These are phyloP conservation scores for Phytophthora capsici DNA, from an alignment of 352 stramenopile genomes.

Conservation along the genomic window DNA sequence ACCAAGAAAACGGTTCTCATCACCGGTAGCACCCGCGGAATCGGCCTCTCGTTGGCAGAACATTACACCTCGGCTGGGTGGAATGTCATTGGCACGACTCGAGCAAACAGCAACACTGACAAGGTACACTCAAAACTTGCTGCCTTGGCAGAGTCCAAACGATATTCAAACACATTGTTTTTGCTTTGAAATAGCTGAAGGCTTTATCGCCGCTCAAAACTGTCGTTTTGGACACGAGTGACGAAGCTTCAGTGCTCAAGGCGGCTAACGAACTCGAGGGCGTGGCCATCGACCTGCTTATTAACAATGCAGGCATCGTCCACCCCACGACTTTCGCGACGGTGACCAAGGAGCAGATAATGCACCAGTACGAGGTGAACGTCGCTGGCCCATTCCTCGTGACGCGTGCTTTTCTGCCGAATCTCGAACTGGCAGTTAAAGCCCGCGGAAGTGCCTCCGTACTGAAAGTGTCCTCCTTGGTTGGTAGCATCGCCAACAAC, in stretches of 20 bases:
- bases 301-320: conserved; percentile 17
- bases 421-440: conserved; percentile 5
- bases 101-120: conserved; percentile 13
- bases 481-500: conserved; percentile 11
- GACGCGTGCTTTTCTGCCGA: conserved; percentile 5
- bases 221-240: not conserved
- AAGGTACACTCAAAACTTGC: not conserved
- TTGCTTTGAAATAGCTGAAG: not conserved
- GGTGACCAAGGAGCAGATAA: not conserved
- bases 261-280: conserved; percentile 6
- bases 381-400: conserved; percentile 5
- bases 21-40: conserved; percentile 4
- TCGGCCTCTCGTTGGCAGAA: conserved; percentile 9
- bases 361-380: conserved; percentile 14
- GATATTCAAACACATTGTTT: no score
- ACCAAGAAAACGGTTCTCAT: conserved; percentile 14
- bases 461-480: conserved; percentile 4
- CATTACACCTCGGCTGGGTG: conserved; percentile 3
- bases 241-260: conserved; percentile 8
- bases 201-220: conserved; percentile 11
- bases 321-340: conserved; percentile 4
- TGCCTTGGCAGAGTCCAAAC: not conserved
- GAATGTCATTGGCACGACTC: conserved; percentile 17
- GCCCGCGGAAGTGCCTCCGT: not conserved
- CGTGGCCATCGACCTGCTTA: conserved; percentile 11